These are phyloP conservation scores for Kwoniella shandongensis DNA, from an alignment of 768 basidiomycete genomes.

Conservation along the genomic window DNA sequence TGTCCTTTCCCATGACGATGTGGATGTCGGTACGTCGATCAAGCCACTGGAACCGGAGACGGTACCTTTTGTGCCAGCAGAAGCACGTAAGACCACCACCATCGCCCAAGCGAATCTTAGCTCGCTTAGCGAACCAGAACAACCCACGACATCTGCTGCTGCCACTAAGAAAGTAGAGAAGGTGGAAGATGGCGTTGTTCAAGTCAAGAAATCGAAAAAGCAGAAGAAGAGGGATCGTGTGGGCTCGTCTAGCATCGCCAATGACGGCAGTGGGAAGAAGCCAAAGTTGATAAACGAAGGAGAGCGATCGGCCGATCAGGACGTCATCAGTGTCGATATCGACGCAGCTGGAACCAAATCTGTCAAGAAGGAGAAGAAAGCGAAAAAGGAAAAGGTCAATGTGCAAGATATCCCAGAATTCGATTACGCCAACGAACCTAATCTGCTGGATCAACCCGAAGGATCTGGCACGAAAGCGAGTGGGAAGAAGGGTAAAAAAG, in stretches of 20 bases:
- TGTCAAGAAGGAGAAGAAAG: slow-evolving; percentile 18
- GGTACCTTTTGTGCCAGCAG: slow-evolving; percentile 73
- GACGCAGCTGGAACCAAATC: no score
- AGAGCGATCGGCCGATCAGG: slow-evolving; percentile 7
- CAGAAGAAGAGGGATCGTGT: slow-evolving; percentile 65
- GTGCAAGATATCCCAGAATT: slow-evolving; percentile 59
- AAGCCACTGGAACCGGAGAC: slow-evolving; percentile 58
- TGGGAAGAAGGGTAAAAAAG: slow-evolving; percentile 59
- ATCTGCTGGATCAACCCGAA: slow-evolving; percentile 63
- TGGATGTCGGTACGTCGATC: not conserved
- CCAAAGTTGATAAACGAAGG: slow-evolving; percentile 16
- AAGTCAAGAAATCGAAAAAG: slow-evolving; percentile 66
- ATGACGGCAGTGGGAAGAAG: slow-evolving; percentile 22
- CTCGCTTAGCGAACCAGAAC: not conserved
- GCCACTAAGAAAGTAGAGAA: slow-evolving; percentile 26
- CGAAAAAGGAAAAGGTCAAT: slow-evolving; percentile 21
- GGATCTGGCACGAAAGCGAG: slow-evolving; percentile 22
- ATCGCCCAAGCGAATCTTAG: not conserved
- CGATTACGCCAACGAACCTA: slow-evolving; percentile 68
- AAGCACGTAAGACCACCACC: slow-evolving; percentile 58
- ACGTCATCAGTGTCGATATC: no score
- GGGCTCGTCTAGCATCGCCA: slow-evolving; percentile 9
- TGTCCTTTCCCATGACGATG: not conserved
- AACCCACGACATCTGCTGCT: not conserved
- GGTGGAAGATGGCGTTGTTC: slow-evolving; percentile 67